Evolutionary conservation across 2,329 filamentous ascomycete genomes (phyloP), one percentile per base, ranked within the genome.

Genomic region (Colletotrichum tropicicola): DNA sequence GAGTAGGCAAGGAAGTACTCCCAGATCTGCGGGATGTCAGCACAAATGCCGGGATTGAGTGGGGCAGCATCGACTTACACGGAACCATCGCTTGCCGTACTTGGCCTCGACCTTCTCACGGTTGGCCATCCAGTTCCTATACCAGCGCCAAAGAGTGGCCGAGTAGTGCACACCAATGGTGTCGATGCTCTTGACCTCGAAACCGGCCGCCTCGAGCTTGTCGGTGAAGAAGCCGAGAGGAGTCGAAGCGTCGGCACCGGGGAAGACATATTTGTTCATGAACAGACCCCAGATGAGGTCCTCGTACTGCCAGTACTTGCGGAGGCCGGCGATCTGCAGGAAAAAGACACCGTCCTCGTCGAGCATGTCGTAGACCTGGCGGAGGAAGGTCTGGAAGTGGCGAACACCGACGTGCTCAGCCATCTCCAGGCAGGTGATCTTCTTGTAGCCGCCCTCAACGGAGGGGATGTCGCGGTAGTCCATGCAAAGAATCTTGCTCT

Each of bases 181-280:
- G 77, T 97, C 93, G 67, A 95, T 81, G 69, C 82, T 54, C 89
- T 98, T 98, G 79, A 98, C 83, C 80, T 98, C 96, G 73, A 93
- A 71, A 32, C 93, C 93, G 68, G 92, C 91, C 60, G 87, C 90
- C 83, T 99, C 95, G 19, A 97, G 87, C 75, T 89, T 89, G 78
- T 93, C 89, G 71, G 97, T 85, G 73, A 96, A 92, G 80, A 90
- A 96, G 70, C 93, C 93, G 49, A 99, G 89, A 52, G 96, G 96
- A 61, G 93, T 97, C 32, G 93, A 97, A 53, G 96, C 95, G 77
- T 98, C 95, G 52, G 96, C 95, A 77, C 96, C 95, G 30, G 94
- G 95, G 87, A 98, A 98, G 78, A 98, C 86, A 80, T 98, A 97
- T 84, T 97, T 98, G 90, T 98, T 98, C 94, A 98, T 97, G 87